These are phyloP conservation scores for Neurospora sp. DNA, from an alignment of 495 filamentous ascomycete genomes.

Conservation along the genomic window DNA sequence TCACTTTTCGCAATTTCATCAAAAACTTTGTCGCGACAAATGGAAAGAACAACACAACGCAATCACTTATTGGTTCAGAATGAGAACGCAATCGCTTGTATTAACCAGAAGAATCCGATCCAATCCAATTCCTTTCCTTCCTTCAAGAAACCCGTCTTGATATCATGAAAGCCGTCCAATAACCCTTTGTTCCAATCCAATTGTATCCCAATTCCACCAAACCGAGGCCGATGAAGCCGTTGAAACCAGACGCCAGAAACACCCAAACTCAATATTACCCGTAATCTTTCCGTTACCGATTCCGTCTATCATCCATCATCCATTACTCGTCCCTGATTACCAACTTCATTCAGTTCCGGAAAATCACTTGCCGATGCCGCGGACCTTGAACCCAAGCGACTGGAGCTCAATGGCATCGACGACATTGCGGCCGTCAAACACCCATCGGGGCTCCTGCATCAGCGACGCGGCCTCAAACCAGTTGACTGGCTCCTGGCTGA, in stretches of 20 bases:
- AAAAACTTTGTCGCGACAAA: neutral
- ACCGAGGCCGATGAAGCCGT: neutral
- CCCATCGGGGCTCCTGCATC: conserved; percentile 58
- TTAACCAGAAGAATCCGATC: neutral
- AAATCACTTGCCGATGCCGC: conserved; percentile 17
- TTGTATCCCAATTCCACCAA: neutral
- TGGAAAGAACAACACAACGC: neutral
- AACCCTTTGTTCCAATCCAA: neutral
- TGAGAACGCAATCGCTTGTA: neutral
- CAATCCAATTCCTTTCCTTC: neutral
- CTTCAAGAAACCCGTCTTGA: neutral
- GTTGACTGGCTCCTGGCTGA: conserved; percentile 32
- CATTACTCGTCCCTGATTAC: neutral
- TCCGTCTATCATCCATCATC: neutral
- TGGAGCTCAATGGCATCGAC: conserved; percentile 16
- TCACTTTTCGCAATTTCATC: neutral
- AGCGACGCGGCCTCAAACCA: conserved; percentile 40
- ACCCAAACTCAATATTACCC: neutral
- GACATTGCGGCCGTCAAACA: conserved; percentile 57
- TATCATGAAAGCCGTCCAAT: neutral
- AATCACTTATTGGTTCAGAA: neutral
- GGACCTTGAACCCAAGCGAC: conserved; percentile 17
- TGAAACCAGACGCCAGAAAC: neutral
- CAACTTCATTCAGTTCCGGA: neutral
- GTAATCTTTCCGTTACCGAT: neutral